Evolutionary conservation across 768 basidiomycete species (phyloP).

Genomic region (Exidia glandulosa): DNA sequence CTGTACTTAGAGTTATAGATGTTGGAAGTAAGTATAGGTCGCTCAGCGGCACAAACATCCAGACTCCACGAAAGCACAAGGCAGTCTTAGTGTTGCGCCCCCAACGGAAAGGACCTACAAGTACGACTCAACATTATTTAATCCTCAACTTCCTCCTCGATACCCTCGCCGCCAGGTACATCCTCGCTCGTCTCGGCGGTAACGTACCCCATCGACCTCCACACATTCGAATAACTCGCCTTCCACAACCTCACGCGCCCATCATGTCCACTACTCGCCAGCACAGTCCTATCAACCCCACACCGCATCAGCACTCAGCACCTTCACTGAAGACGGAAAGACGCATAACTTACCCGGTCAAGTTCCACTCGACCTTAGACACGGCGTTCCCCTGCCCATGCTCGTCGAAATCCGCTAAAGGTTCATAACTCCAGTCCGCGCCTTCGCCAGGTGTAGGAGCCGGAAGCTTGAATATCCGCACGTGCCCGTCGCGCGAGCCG

Average conservation of each 20-base stretch:
- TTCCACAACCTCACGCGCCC: constrained; percentile 79
- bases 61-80: too few relatives aligned
- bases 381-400: constrained; percentile 63
- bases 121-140: too few relatives aligned
- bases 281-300: constrained; percentile 51
- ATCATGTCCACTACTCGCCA: constrained; percentile 77
- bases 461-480: constrained; percentile 80
- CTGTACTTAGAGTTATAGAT: too few relatives aligned
- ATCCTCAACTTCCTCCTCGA: constrained; percentile 25
- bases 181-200: constrained; percentile 65
- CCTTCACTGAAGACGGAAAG: too few relatives aligned
- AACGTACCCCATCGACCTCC: constrained; percentile 73
- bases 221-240: constrained; percentile 70
- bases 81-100: too few relatives aligned
- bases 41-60: too few relatives aligned
- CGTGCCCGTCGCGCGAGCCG: constrained; percentile 76
- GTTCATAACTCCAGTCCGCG: constrained; percentile 54
- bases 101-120: too few relatives aligned
- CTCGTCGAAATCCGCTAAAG: constrained; percentile 82
- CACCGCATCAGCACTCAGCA: background rate
- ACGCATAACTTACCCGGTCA: constrained; percentile 49
- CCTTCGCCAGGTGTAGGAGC: constrained; percentile 39
- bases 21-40: too few relatives aligned
- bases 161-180: constrained; percentile 15
- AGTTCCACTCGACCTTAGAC: constrained; percentile 89